These are phyloP conservation scores for Persicaria maculosa DNA, from an alignment of 148 eudicot species.

Conservation along the genomic window DNA sequence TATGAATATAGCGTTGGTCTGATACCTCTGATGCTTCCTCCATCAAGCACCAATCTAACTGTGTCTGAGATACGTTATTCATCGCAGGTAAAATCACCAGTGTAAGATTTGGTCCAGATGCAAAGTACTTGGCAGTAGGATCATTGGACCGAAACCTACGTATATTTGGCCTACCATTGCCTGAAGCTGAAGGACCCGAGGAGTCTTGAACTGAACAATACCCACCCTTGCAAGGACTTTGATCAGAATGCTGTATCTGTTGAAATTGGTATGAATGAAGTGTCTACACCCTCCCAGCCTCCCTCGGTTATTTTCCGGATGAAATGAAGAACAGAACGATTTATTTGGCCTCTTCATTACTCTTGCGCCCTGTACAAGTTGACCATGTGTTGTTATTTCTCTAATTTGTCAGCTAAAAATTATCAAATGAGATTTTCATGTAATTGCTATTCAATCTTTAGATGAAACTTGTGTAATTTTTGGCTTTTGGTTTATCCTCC, in stretches of 20 bases:
- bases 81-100: conserved; percentile 67
- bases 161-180: conserved; percentile 68
- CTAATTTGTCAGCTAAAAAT: no score
- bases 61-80: neutral
- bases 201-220: neutral
- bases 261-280: neutral
- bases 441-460: no score
- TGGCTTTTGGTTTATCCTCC: no score
- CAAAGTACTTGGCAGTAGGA: conserved; percentile 81
- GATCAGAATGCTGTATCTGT: neutral
- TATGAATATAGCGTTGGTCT: conserved; percentile 6
- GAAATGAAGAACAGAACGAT: no score
- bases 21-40: no score
- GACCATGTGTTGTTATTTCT: no score
- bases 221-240: neutral
- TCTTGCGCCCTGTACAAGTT: no score
- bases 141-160: conserved; percentile 90
- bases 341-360: no score
- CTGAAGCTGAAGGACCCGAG: neutral
- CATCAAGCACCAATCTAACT: neutral
- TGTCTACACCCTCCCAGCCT: no score
- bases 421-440: no score
- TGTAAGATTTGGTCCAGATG: conserved; percentile 83
- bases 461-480: no score
- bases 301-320: no score